Evolutionary conservation across 1,284 basidiomycete species (phyloP), one percentile per base, ranked within the genome.

Genomic region (Phellopilus nigrolimitatus): DNA sequence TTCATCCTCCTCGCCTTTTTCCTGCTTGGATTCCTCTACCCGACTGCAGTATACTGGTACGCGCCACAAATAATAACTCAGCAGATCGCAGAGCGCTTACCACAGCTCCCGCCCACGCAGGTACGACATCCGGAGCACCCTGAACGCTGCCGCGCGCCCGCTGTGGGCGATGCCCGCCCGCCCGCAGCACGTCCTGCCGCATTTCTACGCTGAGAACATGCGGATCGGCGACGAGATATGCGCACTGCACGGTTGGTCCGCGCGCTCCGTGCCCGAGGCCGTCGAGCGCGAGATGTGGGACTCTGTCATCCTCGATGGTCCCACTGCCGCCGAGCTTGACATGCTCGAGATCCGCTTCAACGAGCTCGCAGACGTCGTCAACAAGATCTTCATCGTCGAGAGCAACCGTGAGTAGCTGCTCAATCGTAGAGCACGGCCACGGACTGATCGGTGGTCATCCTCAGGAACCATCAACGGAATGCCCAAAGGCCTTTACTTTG

Each of bases 71-170:
- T n/a, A n/a, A n/a, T n/a, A n/a, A n/a, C n/a, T n/a, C n/a, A n/a
- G n/a, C n/a, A n/a, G n/a, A n/a, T n/a, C n/a, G n/a, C n/a, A n/a
- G n/a, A n/a, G n/a, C n/a, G n/a, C n/a, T n/a, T 44, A 4, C 3
- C 12, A 28, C 8, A 19, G 42, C 8, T 9, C 19, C 9, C 13
- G n/a, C 15, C 27, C 17, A 15, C 9, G 4, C 34, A 67, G 67
- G 40, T 73, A 74, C 56, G 74, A 76, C 56, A 62, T 71, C 47
- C 61, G 61, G 56, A 79, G 78, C 59, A 64, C 71, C n/a, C 57
- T 80, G 17, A 80, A 78, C 3, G 82, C 82, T 61, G 75, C 78
- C 8, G 80, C 80, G 3, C 69, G 82, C 21, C 82, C 82, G 4
- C 64, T 86, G 33, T 85, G 82, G 82, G 83, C 84, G 60, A 65